phyloP scores from a whole-genome alignment of 768 basidiomycete species.

The Gymnopilus junonius region DNA sequence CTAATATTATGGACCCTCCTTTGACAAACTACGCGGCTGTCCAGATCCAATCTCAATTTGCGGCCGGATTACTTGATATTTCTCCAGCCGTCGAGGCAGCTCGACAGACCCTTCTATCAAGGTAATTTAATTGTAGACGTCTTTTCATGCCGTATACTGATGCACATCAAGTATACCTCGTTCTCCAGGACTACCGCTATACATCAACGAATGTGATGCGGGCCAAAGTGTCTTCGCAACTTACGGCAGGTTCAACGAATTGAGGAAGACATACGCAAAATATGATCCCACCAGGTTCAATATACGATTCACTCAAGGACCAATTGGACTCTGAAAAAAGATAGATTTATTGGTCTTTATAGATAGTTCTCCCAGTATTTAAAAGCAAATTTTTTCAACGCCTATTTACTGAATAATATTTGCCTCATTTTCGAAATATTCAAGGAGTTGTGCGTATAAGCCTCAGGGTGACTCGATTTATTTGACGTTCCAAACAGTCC shows the following conservation, averaged over 20 bases:
- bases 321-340: slow-evolving; percentile 37
- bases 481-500: no score
- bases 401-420: no score
- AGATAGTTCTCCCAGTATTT: background rate
- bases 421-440: no score
- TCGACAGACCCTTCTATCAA: slow-evolving; percentile 29
- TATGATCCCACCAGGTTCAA: slow-evolving; percentile 50
- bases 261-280: slow-evolving; percentile 43
- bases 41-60: slow-evolving; percentile 35
- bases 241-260: slow-evolving; percentile 41
- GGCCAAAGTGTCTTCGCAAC: slow-evolving; percentile 42
- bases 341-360: slow-evolving; percentile 5
- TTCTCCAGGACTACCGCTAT: slow-evolving; percentile 42
- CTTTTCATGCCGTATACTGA: background rate
- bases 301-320: slow-evolving; percentile 35
- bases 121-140: slow-evolving; percentile 25
- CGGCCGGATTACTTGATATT: slow-evolving; percentile 19
- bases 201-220: slow-evolving; percentile 44
- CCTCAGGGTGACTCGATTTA: no score
- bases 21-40: slow-evolving; percentile 38
- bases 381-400: no score
- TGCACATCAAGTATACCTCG: slow-evolving; percentile 33
- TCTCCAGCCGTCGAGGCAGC: slow-evolving; percentile 28
- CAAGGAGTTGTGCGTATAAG: no score
- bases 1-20: slow-evolving; percentile 43